Conservation (phyloP, 257 asterid species). For the Jacaranda copaia region DNA sequence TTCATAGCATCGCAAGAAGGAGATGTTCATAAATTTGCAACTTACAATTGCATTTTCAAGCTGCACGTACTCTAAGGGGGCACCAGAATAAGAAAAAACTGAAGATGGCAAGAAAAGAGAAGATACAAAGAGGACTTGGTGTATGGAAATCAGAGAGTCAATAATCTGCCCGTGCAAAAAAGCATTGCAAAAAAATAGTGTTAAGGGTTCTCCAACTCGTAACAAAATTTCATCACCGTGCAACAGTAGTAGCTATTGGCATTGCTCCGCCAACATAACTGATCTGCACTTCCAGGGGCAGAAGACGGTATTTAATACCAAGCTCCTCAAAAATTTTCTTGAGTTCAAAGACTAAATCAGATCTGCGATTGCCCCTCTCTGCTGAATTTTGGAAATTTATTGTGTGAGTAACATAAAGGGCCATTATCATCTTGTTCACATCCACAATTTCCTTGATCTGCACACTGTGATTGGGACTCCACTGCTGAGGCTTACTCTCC, state of each 20-base stretch:
- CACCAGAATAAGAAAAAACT: no score
- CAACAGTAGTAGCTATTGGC: not conserved
- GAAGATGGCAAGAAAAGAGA: no score
- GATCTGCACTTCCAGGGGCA: constrained; percentile 64
- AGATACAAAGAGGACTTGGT: no score
- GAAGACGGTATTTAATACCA: constrained; percentile 61
- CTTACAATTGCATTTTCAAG: no score
- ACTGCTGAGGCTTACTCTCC: constrained; percentile 74
- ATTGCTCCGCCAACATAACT: constrained; percentile 37
- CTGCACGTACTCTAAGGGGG: no score
- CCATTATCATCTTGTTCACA: constrained; percentile 69
- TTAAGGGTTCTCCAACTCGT: not conserved
- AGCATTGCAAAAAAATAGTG: no score
- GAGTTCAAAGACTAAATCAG: constrained; percentile 64
- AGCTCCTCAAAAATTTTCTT: constrained; percentile 64
- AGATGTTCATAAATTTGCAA: no score
- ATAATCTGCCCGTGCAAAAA: no score
- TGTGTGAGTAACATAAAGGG: constrained; percentile 63
- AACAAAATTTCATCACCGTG: constrained; percentile 30
- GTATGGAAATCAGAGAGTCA: no score
- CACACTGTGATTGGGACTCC: constrained; percentile 68
- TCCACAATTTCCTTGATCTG: constrained; percentile 66
- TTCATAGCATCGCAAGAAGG: no score
- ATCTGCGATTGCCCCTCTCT: constrained; percentile 58
- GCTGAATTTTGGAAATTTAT: constrained; percentile 61